These are phyloP conservation scores for Dendrobium officinale DNA, from an alignment of 106 monocot genomes.

Conservation along the genomic window DNA sequence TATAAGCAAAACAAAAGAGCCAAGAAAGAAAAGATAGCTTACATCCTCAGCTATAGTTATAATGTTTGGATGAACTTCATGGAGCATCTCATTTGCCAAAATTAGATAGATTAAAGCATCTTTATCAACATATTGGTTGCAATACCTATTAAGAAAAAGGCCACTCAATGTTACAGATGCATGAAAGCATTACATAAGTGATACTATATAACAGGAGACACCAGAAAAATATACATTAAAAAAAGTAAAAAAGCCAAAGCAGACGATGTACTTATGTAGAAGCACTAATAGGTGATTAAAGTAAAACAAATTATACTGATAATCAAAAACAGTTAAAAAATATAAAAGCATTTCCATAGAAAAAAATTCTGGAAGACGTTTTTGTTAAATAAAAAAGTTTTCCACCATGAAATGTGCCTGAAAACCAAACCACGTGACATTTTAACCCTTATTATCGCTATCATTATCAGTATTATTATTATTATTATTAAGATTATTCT, in stretches of 20 bases:
- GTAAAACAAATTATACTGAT: neutral
- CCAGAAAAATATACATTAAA: neutral
- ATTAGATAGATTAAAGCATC: conserved; percentile 90
- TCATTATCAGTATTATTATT: no score
- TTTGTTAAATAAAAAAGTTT: neutral
- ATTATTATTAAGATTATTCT: no score
- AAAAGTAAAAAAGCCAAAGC: neutral
- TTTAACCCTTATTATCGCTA: no score
- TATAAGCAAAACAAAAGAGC: conserved; percentile 4
- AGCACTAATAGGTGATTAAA: neutral
- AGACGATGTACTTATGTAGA: neutral
- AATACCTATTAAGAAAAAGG: conserved; percentile 42
- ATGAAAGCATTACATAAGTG: neutral
- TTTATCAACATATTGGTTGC: conserved; percentile 90
- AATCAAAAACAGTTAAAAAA: neutral
- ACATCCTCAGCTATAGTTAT: conserved; percentile 98
- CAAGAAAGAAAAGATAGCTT: conserved; percentile 16
- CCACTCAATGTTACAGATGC: neutral
- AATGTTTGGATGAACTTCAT: conserved; percentile 79
- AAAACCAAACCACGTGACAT: no score
- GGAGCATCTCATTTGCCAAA: conserved; percentile 97
- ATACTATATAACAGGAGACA: neutral
- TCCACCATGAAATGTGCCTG: no score
- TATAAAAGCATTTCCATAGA: neutral
- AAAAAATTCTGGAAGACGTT: neutral